A percentile compares a stretch with the other conserved stretches of the same genome.
These are phyloP conservation scores for Trichopus zeylanicus DNA, from an alignment of 116 monocot genomes.

Conservation along the genomic window DNA sequence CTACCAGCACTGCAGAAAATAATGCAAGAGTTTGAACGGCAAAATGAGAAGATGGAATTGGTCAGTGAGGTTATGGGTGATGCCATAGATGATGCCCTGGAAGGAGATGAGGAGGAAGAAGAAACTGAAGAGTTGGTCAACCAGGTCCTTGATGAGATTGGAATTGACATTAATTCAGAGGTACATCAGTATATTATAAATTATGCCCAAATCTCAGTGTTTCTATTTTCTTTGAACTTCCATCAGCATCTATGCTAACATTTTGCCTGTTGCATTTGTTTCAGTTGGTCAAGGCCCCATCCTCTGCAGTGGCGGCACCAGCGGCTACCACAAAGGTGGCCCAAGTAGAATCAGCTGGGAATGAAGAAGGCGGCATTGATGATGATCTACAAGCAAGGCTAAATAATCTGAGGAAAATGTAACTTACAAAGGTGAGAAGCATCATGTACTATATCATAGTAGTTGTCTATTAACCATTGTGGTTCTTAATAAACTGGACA, in stretches of 20 bases:
- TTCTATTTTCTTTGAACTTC: background rate
- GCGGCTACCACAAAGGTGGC: slow-evolving; percentile 33
- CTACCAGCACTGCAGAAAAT: slow-evolving; percentile 60
- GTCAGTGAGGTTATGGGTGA: slow-evolving; percentile 46
- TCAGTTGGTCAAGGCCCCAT: slow-evolving; percentile 61
- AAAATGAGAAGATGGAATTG: slow-evolving; percentile 66
- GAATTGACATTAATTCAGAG: slow-evolving; percentile 53
- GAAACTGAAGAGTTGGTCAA: slow-evolving; percentile 63
- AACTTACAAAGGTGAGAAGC: background rate
- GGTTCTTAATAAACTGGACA: too few species aligned
- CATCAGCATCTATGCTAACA: background rate
- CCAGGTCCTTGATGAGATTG: slow-evolving; percentile 64
- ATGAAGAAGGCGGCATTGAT: slow-evolving; percentile 42
- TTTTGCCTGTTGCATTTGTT: background rate
- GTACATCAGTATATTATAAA: slow-evolving; percentile 12
- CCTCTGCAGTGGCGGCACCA: slow-evolving; percentile 40
- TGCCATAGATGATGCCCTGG: slow-evolving; percentile 57
- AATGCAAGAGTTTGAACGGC: slow-evolving; percentile 51
- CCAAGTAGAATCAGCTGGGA: slow-evolving; percentile 35
- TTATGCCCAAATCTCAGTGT: background rate
- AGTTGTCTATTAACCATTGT: too few species aligned
- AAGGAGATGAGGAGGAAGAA: slow-evolving; percentile 59
- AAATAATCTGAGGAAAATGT: slow-evolving; percentile 62
- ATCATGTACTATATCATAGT: background rate
- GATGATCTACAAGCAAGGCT: slow-evolving; percentile 60